These are phyloP conservation scores for Phoma sp. DNA, from an alignment of 2,329 filamentous ascomycete species.

Conservation along the genomic window DNA sequence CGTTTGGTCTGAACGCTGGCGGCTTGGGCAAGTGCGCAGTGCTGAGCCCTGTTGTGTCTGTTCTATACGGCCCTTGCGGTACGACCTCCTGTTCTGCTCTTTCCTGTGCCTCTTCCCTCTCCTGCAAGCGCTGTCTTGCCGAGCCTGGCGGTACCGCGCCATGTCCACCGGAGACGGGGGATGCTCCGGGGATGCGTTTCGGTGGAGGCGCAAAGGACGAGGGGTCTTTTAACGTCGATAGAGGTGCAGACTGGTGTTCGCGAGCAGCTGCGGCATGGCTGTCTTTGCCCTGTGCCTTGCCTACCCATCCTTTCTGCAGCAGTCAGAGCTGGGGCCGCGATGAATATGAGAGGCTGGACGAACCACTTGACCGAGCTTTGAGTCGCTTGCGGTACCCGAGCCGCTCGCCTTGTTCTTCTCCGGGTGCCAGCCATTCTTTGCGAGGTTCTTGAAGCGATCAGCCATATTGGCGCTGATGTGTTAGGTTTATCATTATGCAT, in stretches of 20 bases:
- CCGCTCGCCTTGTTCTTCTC: slow-evolving; percentile 41
- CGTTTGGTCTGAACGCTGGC: slow-evolving; percentile 62
- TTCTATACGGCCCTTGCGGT: slow-evolving; percentile 71
- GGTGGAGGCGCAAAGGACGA: slow-evolving; percentile 81
- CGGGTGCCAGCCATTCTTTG: slow-evolving; percentile 60
- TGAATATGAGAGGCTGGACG: slow-evolving; percentile 50
- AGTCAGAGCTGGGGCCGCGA: slow-evolving; percentile 15
- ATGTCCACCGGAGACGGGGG: slow-evolving; percentile 41
- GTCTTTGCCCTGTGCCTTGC: slow-evolving; percentile 57
- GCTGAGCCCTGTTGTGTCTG: slow-evolving; percentile 74
- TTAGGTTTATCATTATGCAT: slow-evolving; percentile 14
- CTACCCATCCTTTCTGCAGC: slow-evolving; percentile 64
- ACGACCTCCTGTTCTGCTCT: slow-evolving; percentile 47
- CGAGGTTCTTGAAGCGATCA: slow-evolving; percentile 47
- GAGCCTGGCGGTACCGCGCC: slow-evolving; percentile 52
- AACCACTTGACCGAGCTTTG: slow-evolving; percentile 61
- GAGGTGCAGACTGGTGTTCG: slow-evolving; percentile 66
- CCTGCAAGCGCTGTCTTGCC: slow-evolving; percentile 48
- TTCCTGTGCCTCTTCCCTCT: slow-evolving; percentile 43
- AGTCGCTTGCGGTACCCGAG: slow-evolving; percentile 52
- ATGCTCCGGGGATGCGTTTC: slow-evolving; percentile 57
- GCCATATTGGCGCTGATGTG: slow-evolving; percentile 36
- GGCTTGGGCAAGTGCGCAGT: slow-evolving; percentile 75
- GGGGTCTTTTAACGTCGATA: slow-evolving; percentile 77
- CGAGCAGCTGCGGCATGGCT: slow-evolving; percentile 46